phyloP scores from a whole-genome alignment of 176 grass and related monocot genomes.

The Hsuehochloa calcarea region DNA sequence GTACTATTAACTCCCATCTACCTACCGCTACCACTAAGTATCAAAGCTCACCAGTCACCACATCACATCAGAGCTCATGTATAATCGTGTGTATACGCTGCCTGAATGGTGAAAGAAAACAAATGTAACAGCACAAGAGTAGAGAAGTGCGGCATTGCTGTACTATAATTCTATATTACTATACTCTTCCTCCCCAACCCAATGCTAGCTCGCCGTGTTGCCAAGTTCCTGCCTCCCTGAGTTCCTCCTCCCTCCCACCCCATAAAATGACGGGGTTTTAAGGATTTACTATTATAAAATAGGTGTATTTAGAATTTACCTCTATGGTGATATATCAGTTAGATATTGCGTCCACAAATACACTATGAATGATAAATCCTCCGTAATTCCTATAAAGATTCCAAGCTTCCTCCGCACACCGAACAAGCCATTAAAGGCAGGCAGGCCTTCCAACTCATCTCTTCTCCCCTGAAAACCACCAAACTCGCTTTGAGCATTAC shows the following conservation, averaged over 20 bases:
- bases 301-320: no score
- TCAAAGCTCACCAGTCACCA: background rate
- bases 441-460: background rate
- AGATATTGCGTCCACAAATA: no score
- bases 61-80: background rate
- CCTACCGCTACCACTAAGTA: background rate
- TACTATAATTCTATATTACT: background rate
- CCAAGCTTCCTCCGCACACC: slow-evolving; percentile 22
- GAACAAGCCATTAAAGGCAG: slow-evolving; percentile 22
- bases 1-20: background rate
- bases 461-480: slow-evolving; percentile 8
- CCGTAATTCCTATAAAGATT: slow-evolving; percentile 18
- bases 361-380: no score
- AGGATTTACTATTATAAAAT: no score
- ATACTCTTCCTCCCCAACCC: background rate
- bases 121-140: background rate
- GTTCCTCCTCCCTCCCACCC: background rate
- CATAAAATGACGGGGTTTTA: background rate
- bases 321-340: no score
- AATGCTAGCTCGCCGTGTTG: background rate
- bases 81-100: background rate
- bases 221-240: background rate
- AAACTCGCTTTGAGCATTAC: background rate
- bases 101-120: background rate
- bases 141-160: background rate